Evolutionary conservation across 164 flowering plant genomes (phyloP).

Genomic region (Macadamia tetraphylla): DNA sequence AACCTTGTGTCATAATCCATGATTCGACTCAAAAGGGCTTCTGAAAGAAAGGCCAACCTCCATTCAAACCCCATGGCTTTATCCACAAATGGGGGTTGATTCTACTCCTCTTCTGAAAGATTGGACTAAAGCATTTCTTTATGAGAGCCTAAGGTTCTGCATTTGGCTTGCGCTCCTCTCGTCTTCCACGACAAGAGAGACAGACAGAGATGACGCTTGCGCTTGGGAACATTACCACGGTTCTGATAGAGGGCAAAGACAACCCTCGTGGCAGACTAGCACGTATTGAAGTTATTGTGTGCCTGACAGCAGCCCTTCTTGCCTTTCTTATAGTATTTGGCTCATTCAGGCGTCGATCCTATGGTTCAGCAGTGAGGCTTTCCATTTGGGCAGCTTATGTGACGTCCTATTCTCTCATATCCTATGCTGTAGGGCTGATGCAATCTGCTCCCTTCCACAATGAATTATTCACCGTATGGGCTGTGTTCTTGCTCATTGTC

Average conservation of each 20-base stretch:
- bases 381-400: neutral
- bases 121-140: too few relatives aligned
- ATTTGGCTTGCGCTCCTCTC: too few relatives aligned
- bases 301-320: neutral
- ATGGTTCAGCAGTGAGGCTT: neutral
- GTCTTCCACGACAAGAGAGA: too few relatives aligned
- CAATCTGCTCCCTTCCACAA: neutral
- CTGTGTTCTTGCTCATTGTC: neutral
- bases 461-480: slow-evolving; percentile 2
- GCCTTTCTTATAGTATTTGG: neutral
- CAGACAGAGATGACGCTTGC: too few relatives aligned
- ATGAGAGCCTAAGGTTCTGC: too few relatives aligned
- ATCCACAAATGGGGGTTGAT: too few relatives aligned
- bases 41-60: too few relatives aligned
- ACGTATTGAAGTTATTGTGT: neutral
- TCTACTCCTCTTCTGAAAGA: too few relatives aligned
- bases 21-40: too few relatives aligned
- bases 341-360: slow-evolving; percentile 2
- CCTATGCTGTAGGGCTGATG: neutral
- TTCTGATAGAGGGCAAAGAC: neutral
- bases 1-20: too few relatives aligned
- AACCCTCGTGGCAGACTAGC: neutral
- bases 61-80: too few relatives aligned
- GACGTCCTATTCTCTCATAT: neutral
- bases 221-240: too few relatives aligned